Conservation (phyloP, 202 grass and related monocot genomes). For the Miscanthus sacchariflorus region DNA sequence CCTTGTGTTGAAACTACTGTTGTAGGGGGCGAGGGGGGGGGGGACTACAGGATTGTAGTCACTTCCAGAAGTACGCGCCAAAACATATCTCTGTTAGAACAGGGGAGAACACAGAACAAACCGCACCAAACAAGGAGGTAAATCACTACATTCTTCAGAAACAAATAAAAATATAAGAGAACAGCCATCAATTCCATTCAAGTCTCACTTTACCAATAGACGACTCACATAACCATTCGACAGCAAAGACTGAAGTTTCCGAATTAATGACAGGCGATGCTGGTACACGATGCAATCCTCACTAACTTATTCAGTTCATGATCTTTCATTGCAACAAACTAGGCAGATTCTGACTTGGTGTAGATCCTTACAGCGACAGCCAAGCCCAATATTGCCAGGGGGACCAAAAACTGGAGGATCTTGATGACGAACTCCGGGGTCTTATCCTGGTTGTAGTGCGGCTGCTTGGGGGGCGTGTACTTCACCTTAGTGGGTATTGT, state of each 20-base stretch:
- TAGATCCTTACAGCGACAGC: constrained; percentile 74
- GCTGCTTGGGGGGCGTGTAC: constrained; percentile 81
- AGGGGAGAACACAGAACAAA: not conserved
- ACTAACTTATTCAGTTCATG: no score
- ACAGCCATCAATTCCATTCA: constrained; percentile 33
- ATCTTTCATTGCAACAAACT: not conserved
- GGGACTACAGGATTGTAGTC: not conserved
- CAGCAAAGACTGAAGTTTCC: no score
- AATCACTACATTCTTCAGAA: not conserved
- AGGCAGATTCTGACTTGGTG: constrained; percentile 68
- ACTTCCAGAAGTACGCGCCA: not conserved
- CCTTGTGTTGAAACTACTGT: not conserved
- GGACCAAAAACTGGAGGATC: constrained; percentile 90
- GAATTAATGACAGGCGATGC: constrained; percentile 14
- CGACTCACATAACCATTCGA: not conserved
- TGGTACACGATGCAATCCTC: constrained; percentile 31
- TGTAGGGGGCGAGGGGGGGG: not conserved
- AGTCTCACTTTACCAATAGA: constrained; percentile 26
- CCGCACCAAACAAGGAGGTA: not conserved
- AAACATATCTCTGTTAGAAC: not conserved
- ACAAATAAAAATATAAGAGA: constrained; percentile 25
- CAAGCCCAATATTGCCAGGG: constrained; percentile 71
- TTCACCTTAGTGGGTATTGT: constrained; percentile 82
- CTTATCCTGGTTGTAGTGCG: constrained; percentile 89
- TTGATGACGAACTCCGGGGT: constrained; percentile 79